A percentile compares a stretch with the other conserved stretches of the same genome.
Conservation (phyloP, 1,284 basidiomycete genomes). For the Sphaerobolus stellatus region DNA sequence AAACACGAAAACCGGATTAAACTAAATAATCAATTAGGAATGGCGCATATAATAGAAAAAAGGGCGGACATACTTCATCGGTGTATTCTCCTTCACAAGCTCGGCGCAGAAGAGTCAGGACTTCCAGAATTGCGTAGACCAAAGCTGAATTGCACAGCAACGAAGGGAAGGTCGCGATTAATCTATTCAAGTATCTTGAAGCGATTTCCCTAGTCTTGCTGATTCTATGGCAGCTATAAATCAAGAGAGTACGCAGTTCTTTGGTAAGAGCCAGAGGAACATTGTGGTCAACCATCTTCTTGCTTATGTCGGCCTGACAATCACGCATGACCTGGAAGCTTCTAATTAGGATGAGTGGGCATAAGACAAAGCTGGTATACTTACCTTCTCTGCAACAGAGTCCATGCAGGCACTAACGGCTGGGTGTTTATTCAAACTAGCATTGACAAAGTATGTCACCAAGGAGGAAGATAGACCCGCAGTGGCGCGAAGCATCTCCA, state of each 20-base stretch:
- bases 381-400: slow-evolving; percentile 82
- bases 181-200: slow-evolving; percentile 77
- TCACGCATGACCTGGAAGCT: slow-evolving; percentile 66
- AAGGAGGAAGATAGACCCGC: slow-evolving; percentile 81
- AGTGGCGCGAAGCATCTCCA: slow-evolving; percentile 86
- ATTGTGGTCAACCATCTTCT: slow-evolving; percentile 76
- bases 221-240: slow-evolving; percentile 83
- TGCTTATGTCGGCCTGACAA: slow-evolving; percentile 68
- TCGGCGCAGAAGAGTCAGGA: slow-evolving; percentile 84
- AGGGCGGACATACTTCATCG: slow-evolving; percentile 67
- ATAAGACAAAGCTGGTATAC: slow-evolving; percentile 11
- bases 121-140: slow-evolving; percentile 88
- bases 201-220: slow-evolving; percentile 81
- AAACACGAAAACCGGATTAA: slow-evolving; percentile 85
- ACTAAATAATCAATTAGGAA: slow-evolving; percentile 60
- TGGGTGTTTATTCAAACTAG: slow-evolving; percentile 74
- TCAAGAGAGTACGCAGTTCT: slow-evolving; percentile 77
- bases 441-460: slow-evolving; percentile 88
- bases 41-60: slow-evolving; percentile 5
- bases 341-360: slow-evolving; percentile 9
- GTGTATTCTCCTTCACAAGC: slow-evolving; percentile 90
- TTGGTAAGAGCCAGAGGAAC: slow-evolving; percentile 70
- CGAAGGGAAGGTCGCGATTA: slow-evolving; percentile 93
- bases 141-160: slow-evolving; percentile 89
- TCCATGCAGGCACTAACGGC: slow-evolving; percentile 77